Evolutionary conservation across 306 rosid genomes (phyloP), one percentile per base, ranked within the genome.

Genomic region (Acacia confusa): DNA sequence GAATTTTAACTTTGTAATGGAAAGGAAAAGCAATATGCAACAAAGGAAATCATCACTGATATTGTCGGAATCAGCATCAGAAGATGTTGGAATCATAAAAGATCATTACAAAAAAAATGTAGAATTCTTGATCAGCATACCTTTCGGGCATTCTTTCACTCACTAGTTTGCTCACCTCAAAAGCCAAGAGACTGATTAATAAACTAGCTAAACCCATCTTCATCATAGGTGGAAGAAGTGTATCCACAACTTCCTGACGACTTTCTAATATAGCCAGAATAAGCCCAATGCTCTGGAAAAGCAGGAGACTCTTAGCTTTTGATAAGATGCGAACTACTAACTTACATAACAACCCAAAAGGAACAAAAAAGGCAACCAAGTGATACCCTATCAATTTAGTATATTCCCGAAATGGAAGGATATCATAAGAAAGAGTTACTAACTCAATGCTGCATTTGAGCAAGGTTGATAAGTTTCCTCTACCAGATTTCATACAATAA

Each of bases 181-280:
- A 87, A 79, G 80, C 83, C 86, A 93, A 87, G 67, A 93, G 95
- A 82, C 55, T 89, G 78, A 88, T 82, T 88, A 95, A 80, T 80
- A 87, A 68, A 85, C 83, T 92, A 77, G 93, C 75, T 80, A 93
- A 88, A 79, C 99, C 97, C 88, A 91, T 90, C 88, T 87, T 90
- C 94, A 90, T 88, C 83, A 93, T 64, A 73, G 89, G 85, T 30
- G 90, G 89, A 75, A 91, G 87, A 82, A 95, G 94, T 81, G 82
- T 73, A 71, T 86, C 88, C 80, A 82, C 77, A 70, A 89, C 88
- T 82, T 82, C 87, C 68, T 80, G 91, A 61, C 68, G 85, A 85
- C 94, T 89, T 87, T 93, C 99, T 47, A 87, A 79, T 70, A 93
- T 80, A 70, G 91, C 97, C 82, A 92, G 87, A 82, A 90, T 86